A percentile compares a stretch with the other conserved stretches of the same genome.
phyloP scores from a whole-genome alignment of 2,329 filamentous ascomycete genomes.

The Periconia macrospinosa region DNA sequence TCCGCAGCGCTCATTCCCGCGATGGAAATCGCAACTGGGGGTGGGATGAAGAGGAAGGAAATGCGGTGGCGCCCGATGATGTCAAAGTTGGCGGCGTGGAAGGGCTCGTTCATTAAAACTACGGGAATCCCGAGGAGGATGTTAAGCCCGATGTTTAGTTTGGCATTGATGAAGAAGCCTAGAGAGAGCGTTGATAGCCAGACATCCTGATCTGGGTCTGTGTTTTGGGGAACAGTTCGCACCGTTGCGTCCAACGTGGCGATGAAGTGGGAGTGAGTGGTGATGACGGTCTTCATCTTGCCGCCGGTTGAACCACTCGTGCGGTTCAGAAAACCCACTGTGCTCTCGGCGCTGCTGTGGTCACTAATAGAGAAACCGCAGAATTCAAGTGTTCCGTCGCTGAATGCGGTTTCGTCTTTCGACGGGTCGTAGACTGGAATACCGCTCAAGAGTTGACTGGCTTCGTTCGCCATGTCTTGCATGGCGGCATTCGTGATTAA shows the following conservation, averaged over 20 bases:
- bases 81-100: conserved; percentile 16
- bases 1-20: conserved; percentile 17
- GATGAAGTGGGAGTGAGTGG: conserved; percentile 6
- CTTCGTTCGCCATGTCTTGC: conserved; percentile 12
- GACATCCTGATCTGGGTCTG: conserved; percentile 20
- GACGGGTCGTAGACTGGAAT: conserved; percentile 2
- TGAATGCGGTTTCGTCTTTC: neutral
- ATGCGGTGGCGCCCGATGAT: conserved; percentile 20
- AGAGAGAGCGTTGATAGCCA: conserved; percentile 26
- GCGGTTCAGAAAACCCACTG: conserved; percentile 16
- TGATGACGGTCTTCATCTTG: conserved; percentile 10
- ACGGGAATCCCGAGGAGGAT: conserved; percentile 30
- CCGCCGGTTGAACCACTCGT: conserved; percentile 9
- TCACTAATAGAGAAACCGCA: no score
- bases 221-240: conserved; percentile 21
- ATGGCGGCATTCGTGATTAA: conserved; percentile 20
- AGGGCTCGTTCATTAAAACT: conserved; percentile 16
- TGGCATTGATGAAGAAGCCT: conserved; percentile 32
- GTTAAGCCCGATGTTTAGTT: conserved; percentile 28
- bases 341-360: neutral
- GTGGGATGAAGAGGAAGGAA: conserved; percentile 25
- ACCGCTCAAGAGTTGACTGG: conserved; percentile 8
- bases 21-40: conserved; percentile 15
- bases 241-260: conserved; percentile 17
- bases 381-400: no score